Evolutionary conservation across 2,329 filamentous ascomycete genomes (phyloP).

Genomic region (Fusarium sp.): DNA sequence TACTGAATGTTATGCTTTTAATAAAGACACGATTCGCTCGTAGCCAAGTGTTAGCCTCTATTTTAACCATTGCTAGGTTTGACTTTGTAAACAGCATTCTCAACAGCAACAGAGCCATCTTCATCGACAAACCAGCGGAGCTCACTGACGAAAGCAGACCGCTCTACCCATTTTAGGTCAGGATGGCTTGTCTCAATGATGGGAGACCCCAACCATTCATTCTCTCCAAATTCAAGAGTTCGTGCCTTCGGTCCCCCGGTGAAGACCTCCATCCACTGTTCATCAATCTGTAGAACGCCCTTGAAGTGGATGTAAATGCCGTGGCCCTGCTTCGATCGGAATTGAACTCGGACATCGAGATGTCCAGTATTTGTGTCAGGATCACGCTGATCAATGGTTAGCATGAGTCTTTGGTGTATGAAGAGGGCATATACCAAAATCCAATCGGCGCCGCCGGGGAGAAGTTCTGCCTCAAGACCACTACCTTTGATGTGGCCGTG

Average conservation of each 20-base stretch:
- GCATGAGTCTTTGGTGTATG: too few relatives aligned
- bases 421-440: neutral
- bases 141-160: slow-evolving; percentile 7
- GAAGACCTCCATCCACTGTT: slow-evolving; percentile 20
- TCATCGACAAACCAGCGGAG: neutral
- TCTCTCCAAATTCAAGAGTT: slow-evolving; percentile 14
- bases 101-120: neutral
- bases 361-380: slow-evolving; percentile 10
- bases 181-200: neutral
- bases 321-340: neutral
- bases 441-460: slow-evolving; percentile 9
- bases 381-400: neutral
- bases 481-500: neutral
- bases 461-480: slow-evolving; percentile 1
- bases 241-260: neutral
- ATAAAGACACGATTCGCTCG: too few relatives aligned
- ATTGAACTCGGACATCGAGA: slow-evolving; percentile 8
- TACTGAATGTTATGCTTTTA: neutral
- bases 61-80: neutral
- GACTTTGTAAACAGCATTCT: slow-evolving; percentile 10
- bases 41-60: too few relatives aligned
- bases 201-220: slow-evolving; percentile 2
- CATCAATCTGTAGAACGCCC: neutral
- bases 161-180: slow-evolving; percentile 7
- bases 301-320: neutral